These are phyloP conservation scores for Solanum boliviense DNA, from an alignment of 257 asterid species.

Conservation along the genomic window DNA sequence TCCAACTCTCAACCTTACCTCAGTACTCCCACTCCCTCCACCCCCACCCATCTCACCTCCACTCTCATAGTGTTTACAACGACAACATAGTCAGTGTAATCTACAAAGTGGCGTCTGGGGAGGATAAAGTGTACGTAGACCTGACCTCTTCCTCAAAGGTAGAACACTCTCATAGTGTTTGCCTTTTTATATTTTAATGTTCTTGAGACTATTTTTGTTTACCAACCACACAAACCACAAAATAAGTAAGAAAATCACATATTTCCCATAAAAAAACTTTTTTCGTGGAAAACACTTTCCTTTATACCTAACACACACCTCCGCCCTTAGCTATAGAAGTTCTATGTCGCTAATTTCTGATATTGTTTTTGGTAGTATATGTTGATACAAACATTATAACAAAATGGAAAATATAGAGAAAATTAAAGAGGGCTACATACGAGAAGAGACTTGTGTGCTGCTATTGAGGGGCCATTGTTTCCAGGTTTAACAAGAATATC, in stretches of 20 bases:
- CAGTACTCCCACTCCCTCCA: too few species aligned
- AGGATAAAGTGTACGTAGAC: neutral
- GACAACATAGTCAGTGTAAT: too few species aligned
- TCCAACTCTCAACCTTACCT: too few species aligned
- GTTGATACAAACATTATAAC: neutral
- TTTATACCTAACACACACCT: neutral
- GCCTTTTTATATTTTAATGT: too few species aligned
- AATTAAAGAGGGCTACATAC: slow-evolving; percentile 12
- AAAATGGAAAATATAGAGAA: neutral
- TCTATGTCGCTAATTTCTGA: neutral
- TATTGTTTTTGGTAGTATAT: neutral
- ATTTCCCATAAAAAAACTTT: too few species aligned
- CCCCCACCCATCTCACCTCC: too few species aligned
- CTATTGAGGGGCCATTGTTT: slow-evolving; percentile 48
- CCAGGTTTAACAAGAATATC: slow-evolving; percentile 70
- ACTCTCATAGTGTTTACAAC: too few species aligned
- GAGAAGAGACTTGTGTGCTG: slow-evolving; percentile 71
- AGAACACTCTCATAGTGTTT: neutral
- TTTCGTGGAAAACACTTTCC: too few species aligned
- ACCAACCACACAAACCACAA: too few species aligned
- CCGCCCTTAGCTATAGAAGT: neutral
- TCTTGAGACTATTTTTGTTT: too few species aligned
- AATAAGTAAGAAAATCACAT: too few species aligned
- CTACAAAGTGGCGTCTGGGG: neutral
- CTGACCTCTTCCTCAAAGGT: neutral